Percentiles rank a stretch among this genome's conserved stretches.
Conservation (phyloP, 176 grass and related monocot species). For the Pharus latifolius region DNA sequence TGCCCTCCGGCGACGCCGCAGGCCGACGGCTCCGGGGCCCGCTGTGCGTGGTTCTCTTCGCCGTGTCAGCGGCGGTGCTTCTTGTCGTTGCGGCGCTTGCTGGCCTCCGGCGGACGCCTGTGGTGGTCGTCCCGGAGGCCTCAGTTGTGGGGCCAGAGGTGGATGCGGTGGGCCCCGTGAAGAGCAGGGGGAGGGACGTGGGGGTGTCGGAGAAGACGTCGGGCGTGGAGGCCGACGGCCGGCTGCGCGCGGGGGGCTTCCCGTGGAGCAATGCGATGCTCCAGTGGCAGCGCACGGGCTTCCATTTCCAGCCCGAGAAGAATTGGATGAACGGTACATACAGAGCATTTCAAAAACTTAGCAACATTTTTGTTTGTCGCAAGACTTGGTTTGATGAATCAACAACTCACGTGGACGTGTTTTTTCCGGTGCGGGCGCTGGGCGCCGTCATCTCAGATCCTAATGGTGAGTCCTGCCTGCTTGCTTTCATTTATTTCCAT, state of each 20-base stretch:
- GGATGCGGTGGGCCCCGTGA: too few species aligned
- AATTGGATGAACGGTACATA: conserved; percentile 95
- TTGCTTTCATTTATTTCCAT: too few species aligned
- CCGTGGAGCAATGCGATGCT: conserved; percentile 88
- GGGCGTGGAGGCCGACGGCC: background rate
- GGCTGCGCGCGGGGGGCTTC: background rate
- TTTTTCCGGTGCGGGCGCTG: background rate
- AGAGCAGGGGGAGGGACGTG: conserved; percentile 16
- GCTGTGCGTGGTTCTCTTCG: background rate
- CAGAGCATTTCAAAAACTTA: background rate
- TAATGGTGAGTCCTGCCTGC: background rate
- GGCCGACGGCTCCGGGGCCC: background rate
- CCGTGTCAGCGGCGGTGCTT: background rate
- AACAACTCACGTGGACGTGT: too few species aligned
- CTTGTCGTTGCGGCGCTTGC: conserved; percentile 1
- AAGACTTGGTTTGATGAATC: background rate
- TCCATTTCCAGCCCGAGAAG: conserved; percentile 90
- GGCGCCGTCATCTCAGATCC: conserved; percentile 10
- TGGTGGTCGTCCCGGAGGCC: background rate
- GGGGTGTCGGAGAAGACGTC: conserved; percentile 89
- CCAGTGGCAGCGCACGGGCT: conserved; percentile 76
- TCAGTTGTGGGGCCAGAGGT: too few species aligned
- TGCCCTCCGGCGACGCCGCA: conserved; percentile 13
- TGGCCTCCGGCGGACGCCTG: background rate
- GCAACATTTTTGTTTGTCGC: background rate